Evolutionary conservation across 192 early-diverging fungal species (phyloP).

Genomic region (Phycomyces nitens): DNA sequence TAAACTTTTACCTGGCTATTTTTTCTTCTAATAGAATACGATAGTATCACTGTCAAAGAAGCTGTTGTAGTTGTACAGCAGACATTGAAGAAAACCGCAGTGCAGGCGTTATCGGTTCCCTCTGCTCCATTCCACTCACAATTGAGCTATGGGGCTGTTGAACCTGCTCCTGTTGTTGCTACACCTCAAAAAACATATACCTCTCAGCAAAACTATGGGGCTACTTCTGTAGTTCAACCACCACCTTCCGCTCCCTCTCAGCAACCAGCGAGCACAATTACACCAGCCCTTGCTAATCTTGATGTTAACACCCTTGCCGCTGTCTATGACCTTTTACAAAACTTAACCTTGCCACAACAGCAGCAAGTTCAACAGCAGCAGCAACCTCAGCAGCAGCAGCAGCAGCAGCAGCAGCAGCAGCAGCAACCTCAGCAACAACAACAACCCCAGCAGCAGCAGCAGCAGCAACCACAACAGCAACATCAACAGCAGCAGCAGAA

Average conservation of each 20-base stretch:
- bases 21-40: too few species aligned
- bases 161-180: neutral
- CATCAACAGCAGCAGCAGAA: slow-evolving; percentile 1
- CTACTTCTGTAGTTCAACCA: neutral
- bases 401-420: neutral
- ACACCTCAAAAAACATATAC: neutral
- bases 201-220: neutral
- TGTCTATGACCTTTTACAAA: slow-evolving; percentile 6
- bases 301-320: slow-evolving; percentile 21
- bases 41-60: slow-evolving; percentile 15
- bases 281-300: neutral
- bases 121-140: neutral
- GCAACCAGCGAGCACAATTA: too few species aligned
- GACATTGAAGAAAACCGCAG: neutral
- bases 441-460: slow-evolving; percentile 9
- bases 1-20: too few species aligned
- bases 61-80: slow-evolving; percentile 15
- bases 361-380: slow-evolving; percentile 2
- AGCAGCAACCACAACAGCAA: neutral
- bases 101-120: neutral
- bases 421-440: slow-evolving; percentile 1
- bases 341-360: slow-evolving; percentile 1
- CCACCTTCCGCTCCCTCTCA: neutral
- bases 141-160: neutral
- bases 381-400: neutral